Base-by-base conservation (phyloP, 345 rosid species). In the Garcia nutans region DNA sequence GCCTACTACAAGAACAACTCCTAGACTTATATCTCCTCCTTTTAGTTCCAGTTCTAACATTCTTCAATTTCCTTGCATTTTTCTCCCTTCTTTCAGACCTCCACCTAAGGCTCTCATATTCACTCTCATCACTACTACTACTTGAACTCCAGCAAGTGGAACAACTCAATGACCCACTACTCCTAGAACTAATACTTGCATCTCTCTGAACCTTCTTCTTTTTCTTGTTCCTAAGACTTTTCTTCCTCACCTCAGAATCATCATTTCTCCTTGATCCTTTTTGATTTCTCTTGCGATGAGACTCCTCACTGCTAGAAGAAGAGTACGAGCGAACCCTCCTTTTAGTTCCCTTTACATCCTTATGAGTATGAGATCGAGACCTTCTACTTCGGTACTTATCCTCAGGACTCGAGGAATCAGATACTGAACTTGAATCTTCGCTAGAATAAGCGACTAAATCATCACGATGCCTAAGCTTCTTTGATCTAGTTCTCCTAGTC, bases 331-430 rank as follows among this genome's bases (percentile, higher is more conserved):
- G 81, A 52, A 78, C 77, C 76, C 86, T 90, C 86, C 87, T 94
- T 79, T 84, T 91, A 76, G 81, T 79, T 47, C 73, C 70, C 76
- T 87, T 90, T 17, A 67, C 84, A 68, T 74, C 84, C 71, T 80
- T 85, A 23, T 81, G 71, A 8, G 80, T 49, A 23, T 55, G 81
- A 71, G 92, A 83, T 65, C 85, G 49, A 41, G 89, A 88, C 87
- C 85, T 88, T 65, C 78, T 74, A 78, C 81, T 81, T 72, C 76
- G 84, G 77, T 75, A 62, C 76, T 79, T 87, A 63, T 84, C 90
- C 78, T 88, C 93, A 1, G 91, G 88, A 69, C 88, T 83, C 61
- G 84, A 82, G 65, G 81, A 87, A 78, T 81, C 49, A 52, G 92
- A 88, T 16, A 70, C 69, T 15, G 82, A 83, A 74, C 78, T 83